Conservation (phyloP, 1,284 basidiomycete species). For the Cutaneotrichosporon dermatis region DNA sequence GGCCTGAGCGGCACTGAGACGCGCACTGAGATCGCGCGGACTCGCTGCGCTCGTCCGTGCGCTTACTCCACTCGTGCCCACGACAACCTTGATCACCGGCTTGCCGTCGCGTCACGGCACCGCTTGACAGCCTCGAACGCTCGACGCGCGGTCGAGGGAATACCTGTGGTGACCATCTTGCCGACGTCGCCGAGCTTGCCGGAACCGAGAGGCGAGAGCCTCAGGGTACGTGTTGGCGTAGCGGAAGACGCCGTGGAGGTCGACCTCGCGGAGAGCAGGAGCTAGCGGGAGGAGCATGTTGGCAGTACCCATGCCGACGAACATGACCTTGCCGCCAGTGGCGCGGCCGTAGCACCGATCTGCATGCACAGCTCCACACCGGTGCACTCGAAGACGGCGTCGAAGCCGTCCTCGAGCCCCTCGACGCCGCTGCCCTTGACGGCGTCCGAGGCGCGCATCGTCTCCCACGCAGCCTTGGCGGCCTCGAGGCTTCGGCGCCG, state of each 20-base stretch:
- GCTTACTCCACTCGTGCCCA: conserved; percentile 43
- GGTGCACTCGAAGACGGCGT: conserved; percentile 85
- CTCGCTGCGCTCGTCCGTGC: neutral
- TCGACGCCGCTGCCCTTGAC: conserved; percentile 21
- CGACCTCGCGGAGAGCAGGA: conserved; percentile 86
- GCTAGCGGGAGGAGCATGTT: conserved; percentile 78
- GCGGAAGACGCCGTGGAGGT: conserved; percentile 83
- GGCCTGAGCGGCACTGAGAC: too few relatives aligned
- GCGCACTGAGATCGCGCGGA: too few relatives aligned
- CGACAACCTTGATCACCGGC: conserved; percentile 81
- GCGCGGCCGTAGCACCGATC: conserved; percentile 61
- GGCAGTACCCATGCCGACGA: conserved; percentile 90
- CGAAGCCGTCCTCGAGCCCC: conserved; percentile 70
- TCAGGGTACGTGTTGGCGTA: conserved; percentile 74
- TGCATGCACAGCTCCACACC: conserved; percentile 88
- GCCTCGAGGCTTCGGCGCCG: conserved; percentile 63
- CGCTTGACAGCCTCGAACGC: conserved; percentile 75
- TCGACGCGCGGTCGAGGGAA: conserved; percentile 58
- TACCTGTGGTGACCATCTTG: conserved; percentile 79
- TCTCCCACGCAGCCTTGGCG: conserved; percentile 60
- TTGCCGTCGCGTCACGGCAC: conserved; percentile 69
- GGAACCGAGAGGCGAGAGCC: conserved; percentile 69
- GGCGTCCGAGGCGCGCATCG: conserved; percentile 28
- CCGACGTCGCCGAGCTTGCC: conserved; percentile 62
- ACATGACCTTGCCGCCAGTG: conserved; percentile 81